Conservation (phyloP, 1,139 yeast genomes). For the Geotrichum aggregatum region DNA sequence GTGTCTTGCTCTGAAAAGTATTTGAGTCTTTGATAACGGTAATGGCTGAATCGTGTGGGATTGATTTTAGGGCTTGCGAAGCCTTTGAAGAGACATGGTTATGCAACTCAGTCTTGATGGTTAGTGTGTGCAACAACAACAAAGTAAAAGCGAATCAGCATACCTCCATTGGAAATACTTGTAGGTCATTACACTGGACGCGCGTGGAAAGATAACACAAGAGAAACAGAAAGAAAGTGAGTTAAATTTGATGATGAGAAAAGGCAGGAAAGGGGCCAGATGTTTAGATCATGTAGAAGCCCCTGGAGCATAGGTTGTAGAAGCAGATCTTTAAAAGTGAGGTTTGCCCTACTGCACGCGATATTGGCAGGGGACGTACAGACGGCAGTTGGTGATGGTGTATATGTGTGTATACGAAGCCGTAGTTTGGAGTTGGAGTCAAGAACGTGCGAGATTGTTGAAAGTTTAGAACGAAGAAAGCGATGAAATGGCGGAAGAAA, state of each 20-base stretch:
- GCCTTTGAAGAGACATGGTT: not conserved
- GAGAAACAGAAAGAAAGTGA: not conserved
- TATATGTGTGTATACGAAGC: no score
- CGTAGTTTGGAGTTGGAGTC: no score
- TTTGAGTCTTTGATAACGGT: not conserved
- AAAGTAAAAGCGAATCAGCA: not conserved
- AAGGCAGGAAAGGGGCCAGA: not conserved
- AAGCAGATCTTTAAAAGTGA: not conserved
- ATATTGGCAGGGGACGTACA: not conserved
- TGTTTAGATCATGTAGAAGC: not conserved
- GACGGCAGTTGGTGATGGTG: no score
- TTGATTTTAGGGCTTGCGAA: not conserved
- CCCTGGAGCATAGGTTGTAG: not conserved
- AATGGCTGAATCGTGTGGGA: not conserved
- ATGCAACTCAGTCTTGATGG: not conserved
- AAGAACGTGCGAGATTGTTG: no score
- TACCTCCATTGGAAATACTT: not conserved
- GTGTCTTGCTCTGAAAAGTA: no score
- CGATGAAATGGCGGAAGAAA: no score
- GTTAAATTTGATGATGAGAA: not conserved
- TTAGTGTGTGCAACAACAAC: not conserved
- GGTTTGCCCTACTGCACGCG: not conserved
- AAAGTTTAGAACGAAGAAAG: no score
- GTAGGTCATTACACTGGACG: not conserved
- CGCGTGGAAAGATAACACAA: not conserved